Percentiles rank a stretch among this genome's conserved stretches.
phyloP scores from a whole-genome alignment of 352 stramenopile genomes.

The Plasmopara muralis region DNA sequence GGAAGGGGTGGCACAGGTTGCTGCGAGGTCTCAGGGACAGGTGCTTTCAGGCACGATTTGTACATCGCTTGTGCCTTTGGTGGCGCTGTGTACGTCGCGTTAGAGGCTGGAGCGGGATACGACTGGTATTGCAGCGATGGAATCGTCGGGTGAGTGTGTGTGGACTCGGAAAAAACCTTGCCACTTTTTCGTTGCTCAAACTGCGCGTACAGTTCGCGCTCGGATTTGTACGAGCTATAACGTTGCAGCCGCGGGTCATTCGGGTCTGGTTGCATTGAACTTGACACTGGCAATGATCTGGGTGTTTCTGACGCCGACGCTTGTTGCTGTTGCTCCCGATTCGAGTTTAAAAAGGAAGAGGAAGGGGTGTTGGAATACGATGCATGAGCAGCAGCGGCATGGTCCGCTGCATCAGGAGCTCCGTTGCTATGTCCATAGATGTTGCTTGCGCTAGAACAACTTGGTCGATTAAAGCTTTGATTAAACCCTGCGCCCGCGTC shows the following conservation, averaged over 20 bases:
- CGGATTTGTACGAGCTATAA: conserved; percentile 73
- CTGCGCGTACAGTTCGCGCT: conserved; percentile 73
- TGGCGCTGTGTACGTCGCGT: conserved; percentile 28
- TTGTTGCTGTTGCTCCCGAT: conserved; percentile 4
- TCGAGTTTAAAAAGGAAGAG: conserved; percentile 18
- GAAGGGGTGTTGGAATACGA: conserved; percentile 15
- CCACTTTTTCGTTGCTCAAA: conserved; percentile 50
- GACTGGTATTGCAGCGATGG: conserved; percentile 53
- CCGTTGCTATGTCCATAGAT: conserved; percentile 16
- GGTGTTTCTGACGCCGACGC: conserved; percentile 22
- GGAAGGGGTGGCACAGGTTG: conserved; percentile 52
- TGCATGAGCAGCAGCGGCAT: conserved; percentile 22
- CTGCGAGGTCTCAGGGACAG: conserved; percentile 19
- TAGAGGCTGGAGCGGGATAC: conserved; percentile 42
- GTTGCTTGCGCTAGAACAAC: conserved; percentile 10
- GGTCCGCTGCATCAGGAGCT: conserved; percentile 21
- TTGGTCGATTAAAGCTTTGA: conserved; percentile 18
- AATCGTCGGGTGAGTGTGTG: conserved; percentile 42
- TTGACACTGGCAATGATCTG: conserved; percentile 19
- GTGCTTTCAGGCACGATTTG: conserved; percentile 33
- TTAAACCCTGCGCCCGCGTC: conserved; percentile 6
- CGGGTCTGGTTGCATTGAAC: conserved; percentile 27
- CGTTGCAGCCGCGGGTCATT: conserved; percentile 66
- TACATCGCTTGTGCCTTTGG: conserved; percentile 36
- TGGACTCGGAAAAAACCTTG: conserved; percentile 23